Conservation (phyloP, 164 flowering plant species). For the Liquidambar formosana region DNA sequence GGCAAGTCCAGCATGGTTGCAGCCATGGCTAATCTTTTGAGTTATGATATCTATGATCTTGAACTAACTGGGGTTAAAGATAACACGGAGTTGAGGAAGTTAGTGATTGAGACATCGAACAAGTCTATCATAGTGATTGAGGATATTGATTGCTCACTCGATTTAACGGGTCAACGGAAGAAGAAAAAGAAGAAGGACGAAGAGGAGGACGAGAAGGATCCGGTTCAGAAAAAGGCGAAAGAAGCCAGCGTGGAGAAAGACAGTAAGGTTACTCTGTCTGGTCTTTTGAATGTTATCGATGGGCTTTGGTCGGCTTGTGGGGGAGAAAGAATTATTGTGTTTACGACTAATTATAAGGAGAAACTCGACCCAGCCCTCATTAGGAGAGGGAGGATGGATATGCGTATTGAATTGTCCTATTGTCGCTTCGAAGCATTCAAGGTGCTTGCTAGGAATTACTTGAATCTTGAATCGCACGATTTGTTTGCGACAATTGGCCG, state of each 20-base stretch:
- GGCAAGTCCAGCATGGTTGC: constrained; percentile 74
- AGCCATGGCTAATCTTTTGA: constrained; percentile 60
- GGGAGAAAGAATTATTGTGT: constrained; percentile 49
- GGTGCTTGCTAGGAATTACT: constrained; percentile 57
- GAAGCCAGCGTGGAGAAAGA: not conserved
- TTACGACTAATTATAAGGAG: constrained; percentile 59
- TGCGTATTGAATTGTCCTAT: constrained; percentile 50
- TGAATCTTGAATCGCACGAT: constrained; percentile 34
- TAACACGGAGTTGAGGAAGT: constrained; percentile 51
- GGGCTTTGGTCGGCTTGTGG: constrained; percentile 64
- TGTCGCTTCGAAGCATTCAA: constrained; percentile 52
- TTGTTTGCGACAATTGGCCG: constrained; percentile 23
- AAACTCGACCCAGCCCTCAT: constrained; percentile 63
- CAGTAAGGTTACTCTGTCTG: constrained; percentile 55
- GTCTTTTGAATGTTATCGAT: constrained; percentile 58
- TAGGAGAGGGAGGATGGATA: constrained; percentile 70
- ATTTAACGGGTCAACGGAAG: constrained; percentile 42
- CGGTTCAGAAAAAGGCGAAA: not conserved
- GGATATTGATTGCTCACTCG: constrained; percentile 67
- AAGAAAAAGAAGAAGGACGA: constrained; percentile 27
- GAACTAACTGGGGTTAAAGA: constrained; percentile 54
- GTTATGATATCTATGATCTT: constrained; percentile 65
- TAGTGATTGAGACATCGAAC: constrained; percentile 46
- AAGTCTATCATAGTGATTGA: constrained; percentile 67
- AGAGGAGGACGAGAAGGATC: constrained; percentile 9